A percentile compares a stretch with the other conserved stretches of the same genome.
Evolutionary conservation across 768 basidiomycete genomes (phyloP).

Genomic region (Tephrocybe sp.): DNA sequence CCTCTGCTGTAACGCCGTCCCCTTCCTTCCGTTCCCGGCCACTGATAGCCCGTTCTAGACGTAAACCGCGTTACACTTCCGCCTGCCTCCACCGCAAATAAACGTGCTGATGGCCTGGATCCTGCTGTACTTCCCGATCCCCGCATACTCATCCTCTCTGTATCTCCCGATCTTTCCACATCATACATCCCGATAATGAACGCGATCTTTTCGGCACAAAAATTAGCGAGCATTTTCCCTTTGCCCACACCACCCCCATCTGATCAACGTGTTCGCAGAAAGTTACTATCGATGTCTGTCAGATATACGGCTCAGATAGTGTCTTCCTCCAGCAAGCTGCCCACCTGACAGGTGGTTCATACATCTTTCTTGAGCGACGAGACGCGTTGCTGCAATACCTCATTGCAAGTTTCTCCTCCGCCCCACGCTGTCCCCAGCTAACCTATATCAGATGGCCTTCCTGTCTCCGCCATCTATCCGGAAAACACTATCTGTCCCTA

Average conservation of each 20-base stretch:
- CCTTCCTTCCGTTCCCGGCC: background rate
- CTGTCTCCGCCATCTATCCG: slow-evolving; percentile 61
- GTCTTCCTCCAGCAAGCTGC: slow-evolving; percentile 98
- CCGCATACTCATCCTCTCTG: slow-evolving; percentile 71
- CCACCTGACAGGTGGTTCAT: slow-evolving; percentile 92
- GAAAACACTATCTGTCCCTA: slow-evolving; percentile 77
- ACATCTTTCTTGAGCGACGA: slow-evolving; percentile 78
- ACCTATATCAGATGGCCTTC: slow-evolving; percentile 71
- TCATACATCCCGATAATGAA: slow-evolving; percentile 99
- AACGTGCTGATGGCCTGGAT: slow-evolving; percentile 29
- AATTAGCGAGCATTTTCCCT: slow-evolving; percentile 58
- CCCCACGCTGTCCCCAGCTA: slow-evolving; percentile 2
- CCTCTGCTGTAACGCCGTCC: slow-evolving; percentile 70
- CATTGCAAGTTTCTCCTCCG: slow-evolving; percentile 46
- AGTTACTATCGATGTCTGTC: slow-evolving; percentile 96
- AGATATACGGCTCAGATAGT: slow-evolving; percentile 84
- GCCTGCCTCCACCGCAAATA: slow-evolving; percentile 26
- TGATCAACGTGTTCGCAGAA: slow-evolving; percentile 52
- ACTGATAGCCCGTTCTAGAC: slow-evolving; percentile 23
- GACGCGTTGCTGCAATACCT: slow-evolving; percentile 93
- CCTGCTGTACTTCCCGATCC: slow-evolving; percentile 35
- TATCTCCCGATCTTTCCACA: slow-evolving; percentile 84
- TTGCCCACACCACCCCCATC: background rate
- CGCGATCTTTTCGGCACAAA: slow-evolving; percentile 98
- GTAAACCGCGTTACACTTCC: slow-evolving; percentile 39